Base-by-base conservation (phyloP, 305 asterid species). In the Solanum hybrid region DNA sequence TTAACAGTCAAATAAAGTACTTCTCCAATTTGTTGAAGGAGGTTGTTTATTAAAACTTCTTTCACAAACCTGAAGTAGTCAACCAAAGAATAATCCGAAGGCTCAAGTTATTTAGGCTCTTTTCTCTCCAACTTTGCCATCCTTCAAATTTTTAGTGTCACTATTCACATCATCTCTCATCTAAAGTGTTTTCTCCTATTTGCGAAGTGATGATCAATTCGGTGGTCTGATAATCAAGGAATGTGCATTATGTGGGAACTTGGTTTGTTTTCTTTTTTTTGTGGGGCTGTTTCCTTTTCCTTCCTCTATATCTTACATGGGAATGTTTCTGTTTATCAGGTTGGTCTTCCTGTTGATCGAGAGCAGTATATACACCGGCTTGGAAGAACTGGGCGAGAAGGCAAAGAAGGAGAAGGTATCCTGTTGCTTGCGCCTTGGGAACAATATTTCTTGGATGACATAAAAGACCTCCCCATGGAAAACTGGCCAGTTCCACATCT, bases 341-440 rank as follows among this genome's bases (percentile, higher is more conserved):
- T 95, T 78, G 99, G 99, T n/a, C 90, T 97, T 88, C 98, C 99
- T 86, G 86, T 90, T 3, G 98, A 97, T 86, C 92, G 99, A 40
- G 98, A 95, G 86, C 98, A 95, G 89, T 97, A 97, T 89, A 96
- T 96, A 56, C 97, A 94, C 90, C 94, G 98, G 81, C 95, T 97
- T 73, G 99, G 99, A 93, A 94, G 98, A 92, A 95, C 99, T 42
- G 99, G 98, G 37, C 92, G 98, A 71, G 95, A 95, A 91, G 99
- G 98, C 88, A 96, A 97, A 92, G 96, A 88, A 85, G 98, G 98
- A 42, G 94, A 94, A 93, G 98, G 98, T 86, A 87, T 95, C 80
- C 89, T 97, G 56, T 66, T 97, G 91, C 96, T 97, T 91, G 97
- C 99, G 64, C 98, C 98, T 29, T 97, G 98, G 98, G 99, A 97